Evolutionary conservation across 192 early-diverging fungal species (phyloP).

Genomic region (Coemansia pectinata): DNA sequence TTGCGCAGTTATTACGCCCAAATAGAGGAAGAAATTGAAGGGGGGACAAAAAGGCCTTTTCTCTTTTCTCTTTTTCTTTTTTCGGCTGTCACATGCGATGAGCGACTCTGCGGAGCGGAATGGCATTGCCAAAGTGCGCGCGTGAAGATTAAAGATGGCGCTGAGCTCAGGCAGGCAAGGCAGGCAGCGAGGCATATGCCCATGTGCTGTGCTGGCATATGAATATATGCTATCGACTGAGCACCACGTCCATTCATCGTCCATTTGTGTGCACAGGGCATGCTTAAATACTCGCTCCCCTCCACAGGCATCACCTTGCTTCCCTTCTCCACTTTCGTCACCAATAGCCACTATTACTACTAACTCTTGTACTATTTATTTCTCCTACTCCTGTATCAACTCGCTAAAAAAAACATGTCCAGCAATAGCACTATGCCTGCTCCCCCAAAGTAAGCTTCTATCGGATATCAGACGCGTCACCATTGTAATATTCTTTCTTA

Average conservation of each 20-base stretch:
- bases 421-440: not conserved
- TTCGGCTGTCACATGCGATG: not conserved
- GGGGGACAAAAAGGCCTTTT: too few species aligned
- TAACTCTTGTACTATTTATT: not conserved
- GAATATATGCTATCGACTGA: not conserved
- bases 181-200: conserved; percentile 3
- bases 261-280: not conserved
- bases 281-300: not conserved
- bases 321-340: not conserved
- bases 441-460: conserved; percentile 1
- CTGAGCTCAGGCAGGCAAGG: not conserved
- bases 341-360: not conserved
- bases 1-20: too few species aligned
- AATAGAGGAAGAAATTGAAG: too few species aligned
- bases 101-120: not conserved
- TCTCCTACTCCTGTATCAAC: not conserved
- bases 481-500: too few species aligned
- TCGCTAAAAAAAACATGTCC: not conserved
- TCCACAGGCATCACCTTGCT: not conserved
- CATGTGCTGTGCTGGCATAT: conserved; percentile 3
- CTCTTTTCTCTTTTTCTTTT: not conserved
- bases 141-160: not conserved
- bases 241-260: not conserved
- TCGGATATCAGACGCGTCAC: not conserved
- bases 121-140: not conserved